Conservation (phyloP, 2,329 filamentous ascomycete species). For the Fusarium sp. region DNA sequence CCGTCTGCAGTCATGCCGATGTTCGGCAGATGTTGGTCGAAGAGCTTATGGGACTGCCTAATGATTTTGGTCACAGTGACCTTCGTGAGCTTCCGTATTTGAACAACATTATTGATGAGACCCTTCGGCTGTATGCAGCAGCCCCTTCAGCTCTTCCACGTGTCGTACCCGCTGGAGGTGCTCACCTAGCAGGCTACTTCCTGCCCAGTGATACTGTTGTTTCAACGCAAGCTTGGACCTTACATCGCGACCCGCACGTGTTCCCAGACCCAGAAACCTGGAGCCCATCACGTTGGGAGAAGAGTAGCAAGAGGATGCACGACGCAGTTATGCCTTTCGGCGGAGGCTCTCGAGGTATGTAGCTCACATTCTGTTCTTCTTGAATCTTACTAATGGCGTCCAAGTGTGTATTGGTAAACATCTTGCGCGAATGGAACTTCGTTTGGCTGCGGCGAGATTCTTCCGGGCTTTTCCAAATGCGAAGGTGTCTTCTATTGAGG, state of each 20-base stretch:
- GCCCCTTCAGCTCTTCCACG: neutral
- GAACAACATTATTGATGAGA: neutral
- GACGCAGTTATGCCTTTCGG: neutral
- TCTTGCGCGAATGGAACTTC: neutral
- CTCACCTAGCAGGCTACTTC: neutral
- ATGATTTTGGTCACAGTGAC: neutral
- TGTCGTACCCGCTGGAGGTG: neutral
- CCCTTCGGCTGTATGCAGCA: neutral
- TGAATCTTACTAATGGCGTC: accelerated
- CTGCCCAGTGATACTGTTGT: accelerated
- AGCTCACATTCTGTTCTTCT: accelerated
- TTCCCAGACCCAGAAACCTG: neutral
- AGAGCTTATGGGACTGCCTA: accelerated
- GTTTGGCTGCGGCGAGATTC: neutral
- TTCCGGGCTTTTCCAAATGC: neutral
- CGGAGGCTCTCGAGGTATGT: neutral
- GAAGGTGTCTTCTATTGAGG: neutral
- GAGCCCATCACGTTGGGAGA: neutral
- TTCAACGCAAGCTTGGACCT: neutral
- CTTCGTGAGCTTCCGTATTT: accelerated
- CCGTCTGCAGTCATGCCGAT: accelerated
- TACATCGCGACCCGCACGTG: neutral
- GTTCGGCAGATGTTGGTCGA: accelerated
- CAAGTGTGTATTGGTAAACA: neutral
- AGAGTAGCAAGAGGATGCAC: neutral